phyloP scores from a whole-genome alignment of 768 basidiomycete genomes.

The Leccinum uliginosum region DNA sequence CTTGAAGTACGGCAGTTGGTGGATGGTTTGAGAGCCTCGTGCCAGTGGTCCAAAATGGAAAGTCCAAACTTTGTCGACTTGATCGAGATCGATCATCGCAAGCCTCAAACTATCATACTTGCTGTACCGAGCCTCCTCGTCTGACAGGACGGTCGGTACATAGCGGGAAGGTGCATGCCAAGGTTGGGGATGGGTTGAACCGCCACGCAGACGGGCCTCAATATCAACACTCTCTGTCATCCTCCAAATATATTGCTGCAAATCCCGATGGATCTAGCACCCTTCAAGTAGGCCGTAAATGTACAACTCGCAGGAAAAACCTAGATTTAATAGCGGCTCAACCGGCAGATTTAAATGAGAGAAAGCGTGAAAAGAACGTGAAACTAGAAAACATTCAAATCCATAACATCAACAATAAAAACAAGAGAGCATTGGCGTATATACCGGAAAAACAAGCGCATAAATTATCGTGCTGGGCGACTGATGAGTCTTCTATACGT shows the following conservation, averaged over 20 bases:
- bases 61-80: background rate
- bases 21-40: background rate
- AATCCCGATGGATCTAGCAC: background rate
- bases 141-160: background rate
- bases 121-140: background rate
- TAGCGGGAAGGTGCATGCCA: background rate
- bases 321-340: slow-evolving; percentile 9
- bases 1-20: background rate
- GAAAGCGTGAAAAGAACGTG: background rate
- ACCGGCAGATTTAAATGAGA: slow-evolving; percentile 9
- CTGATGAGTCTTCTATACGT: slow-evolving; percentile 9
- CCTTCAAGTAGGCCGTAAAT: background rate
- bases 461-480: slow-evolving; percentile 10
- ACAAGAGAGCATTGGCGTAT: slow-evolving; percentile 11
- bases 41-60: slow-evolving; percentile 4
- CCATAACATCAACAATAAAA: slow-evolving; percentile 9
- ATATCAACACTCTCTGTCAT: background rate
- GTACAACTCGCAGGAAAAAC: background rate
- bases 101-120: background rate
- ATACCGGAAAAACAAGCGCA: slow-evolving; percentile 10
- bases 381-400: slow-evolving; percentile 4
- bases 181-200: background rate
- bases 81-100: background rate
- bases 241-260: background rate
- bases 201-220: background rate